Evolutionary conservation across 441 rosid genomes (phyloP).

Genomic region (Codiaeum variegatum): DNA sequence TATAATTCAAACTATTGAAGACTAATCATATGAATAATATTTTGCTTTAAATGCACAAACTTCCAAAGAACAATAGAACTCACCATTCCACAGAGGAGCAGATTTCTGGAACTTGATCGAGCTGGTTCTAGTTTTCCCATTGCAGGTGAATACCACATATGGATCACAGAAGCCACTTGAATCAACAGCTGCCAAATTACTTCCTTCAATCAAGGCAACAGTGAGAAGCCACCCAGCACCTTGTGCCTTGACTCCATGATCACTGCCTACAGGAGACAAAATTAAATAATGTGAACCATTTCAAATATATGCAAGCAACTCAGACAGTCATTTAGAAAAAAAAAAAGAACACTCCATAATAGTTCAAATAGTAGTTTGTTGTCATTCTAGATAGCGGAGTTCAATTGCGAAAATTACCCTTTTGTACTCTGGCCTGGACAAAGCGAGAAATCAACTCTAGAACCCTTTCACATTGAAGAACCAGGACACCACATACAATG

Average conservation of each 20-base stretch:
- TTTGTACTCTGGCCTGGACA: conserved; percentile 78
- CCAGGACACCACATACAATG: conserved; percentile 71
- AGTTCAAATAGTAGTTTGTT: background rate
- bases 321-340: conserved; percentile 5
- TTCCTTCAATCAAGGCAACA: conserved; percentile 87
- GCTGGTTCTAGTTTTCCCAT: conserved; percentile 86
- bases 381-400: background rate
- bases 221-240: conserved; percentile 98
- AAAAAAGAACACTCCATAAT: background rate
- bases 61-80: conserved; percentile 22
- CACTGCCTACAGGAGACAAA: conserved; percentile 52
- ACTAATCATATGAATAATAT: background rate
- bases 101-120: conserved; percentile 92
- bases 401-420: conserved; percentile 39
- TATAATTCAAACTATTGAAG: conserved; percentile 7
- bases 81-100: conserved; percentile 93
- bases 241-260: conserved; percentile 94
- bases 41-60: conserved; percentile 13
- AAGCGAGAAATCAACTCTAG: conserved; percentile 66
- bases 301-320: background rate
- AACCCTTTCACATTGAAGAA: conserved; percentile 77
- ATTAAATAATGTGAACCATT: conserved; percentile 2
- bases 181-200: conserved; percentile 84
- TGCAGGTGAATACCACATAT: conserved; percentile 83
- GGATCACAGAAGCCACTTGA: conserved; percentile 90